Percentiles rank a stretch among this genome's conserved stretches.
phyloP scores from a whole-genome alignment of 805 yeast genomes.

The Pichia occidentalis region DNA sequence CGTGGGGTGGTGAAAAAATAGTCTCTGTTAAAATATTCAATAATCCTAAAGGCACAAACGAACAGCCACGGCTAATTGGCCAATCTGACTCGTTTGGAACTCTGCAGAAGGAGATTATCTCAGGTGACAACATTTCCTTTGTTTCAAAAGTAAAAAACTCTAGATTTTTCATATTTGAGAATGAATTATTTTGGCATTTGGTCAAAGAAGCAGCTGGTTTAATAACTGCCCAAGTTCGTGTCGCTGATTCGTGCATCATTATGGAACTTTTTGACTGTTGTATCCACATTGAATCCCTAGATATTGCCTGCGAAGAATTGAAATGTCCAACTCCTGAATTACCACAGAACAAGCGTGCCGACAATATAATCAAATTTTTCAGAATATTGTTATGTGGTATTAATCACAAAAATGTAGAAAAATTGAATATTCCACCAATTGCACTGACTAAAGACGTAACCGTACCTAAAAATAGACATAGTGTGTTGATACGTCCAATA shows the following conservation, averaged over 20 bases:
- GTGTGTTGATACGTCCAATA: conserved; percentile 45
- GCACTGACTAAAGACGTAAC: conserved; percentile 31
- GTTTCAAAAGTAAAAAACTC: conserved; percentile 58
- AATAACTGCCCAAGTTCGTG: conserved; percentile 60
- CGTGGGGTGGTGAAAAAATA: conserved; percentile 34
- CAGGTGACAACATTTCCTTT: conserved; percentile 23
- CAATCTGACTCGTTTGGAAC: conserved; percentile 11
- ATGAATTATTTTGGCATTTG: conserved; percentile 75
- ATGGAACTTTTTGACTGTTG: conserved; percentile 60
- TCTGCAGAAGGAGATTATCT: background rate
- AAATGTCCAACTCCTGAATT: conserved; percentile 4
- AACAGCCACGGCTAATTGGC: conserved; percentile 9
- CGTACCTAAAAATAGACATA: conserved; percentile 17
- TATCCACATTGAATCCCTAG: conserved; percentile 52
- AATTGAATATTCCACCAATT: conserved; percentile 42
- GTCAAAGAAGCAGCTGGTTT: conserved; percentile 68
- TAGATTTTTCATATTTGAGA: conserved; percentile 75
- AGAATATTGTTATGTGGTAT: conserved; percentile 57
- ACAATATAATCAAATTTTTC: conserved; percentile 44
- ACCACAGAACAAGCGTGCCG: conserved; percentile 39
- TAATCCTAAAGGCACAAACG: conserved; percentile 14
- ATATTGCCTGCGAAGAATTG: background rate
- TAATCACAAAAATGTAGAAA: conserved; percentile 40
- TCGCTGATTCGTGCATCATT: conserved; percentile 56
- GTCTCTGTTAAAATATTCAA: conserved; percentile 49